Evolutionary conservation across 106 monocot genomes (phyloP).

Genomic region (Xerophyta viscosa): DNA sequence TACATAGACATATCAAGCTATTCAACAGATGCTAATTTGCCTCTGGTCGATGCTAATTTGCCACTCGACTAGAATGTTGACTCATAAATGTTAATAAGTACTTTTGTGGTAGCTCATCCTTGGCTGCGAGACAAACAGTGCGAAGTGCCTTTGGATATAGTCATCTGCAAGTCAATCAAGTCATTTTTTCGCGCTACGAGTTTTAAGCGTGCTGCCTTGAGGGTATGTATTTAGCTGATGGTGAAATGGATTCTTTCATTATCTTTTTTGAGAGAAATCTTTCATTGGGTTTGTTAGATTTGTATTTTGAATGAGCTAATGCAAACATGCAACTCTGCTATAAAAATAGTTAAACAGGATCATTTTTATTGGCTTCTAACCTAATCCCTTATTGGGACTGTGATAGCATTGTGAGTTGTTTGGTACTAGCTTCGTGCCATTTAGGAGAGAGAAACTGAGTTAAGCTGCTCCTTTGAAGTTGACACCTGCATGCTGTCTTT

Average conservation of each 20-base stretch:
- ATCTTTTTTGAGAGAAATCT: not conserved
- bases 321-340: too few relatives aligned
- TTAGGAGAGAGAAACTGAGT: too few relatives aligned
- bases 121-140: conserved; percentile 60
- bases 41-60: not conserved
- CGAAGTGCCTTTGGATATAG: conserved; percentile 51
- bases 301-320: too few relatives aligned
- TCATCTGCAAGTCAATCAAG: conserved; percentile 70
- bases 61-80: not conserved
- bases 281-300: not conserved
- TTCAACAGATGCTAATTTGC: not conserved
- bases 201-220: conserved; percentile 66
- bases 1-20: not conserved
- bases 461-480: too few relatives aligned
- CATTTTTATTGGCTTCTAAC: too few relatives aligned
- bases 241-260: not conserved
- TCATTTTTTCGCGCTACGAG: conserved; percentile 60
- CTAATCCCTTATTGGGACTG: too few relatives aligned
- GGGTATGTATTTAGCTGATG: conserved; percentile 22
- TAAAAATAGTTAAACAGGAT: too few relatives aligned
- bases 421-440: too few relatives aligned
- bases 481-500: too few relatives aligned
- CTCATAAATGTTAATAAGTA: not conserved
- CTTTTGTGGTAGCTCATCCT: conserved; percentile 64
- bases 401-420: too few relatives aligned